Base-by-base conservation (phyloP, 2,329 filamentous ascomycete species). In the Aspergillus sp. region DNA sequence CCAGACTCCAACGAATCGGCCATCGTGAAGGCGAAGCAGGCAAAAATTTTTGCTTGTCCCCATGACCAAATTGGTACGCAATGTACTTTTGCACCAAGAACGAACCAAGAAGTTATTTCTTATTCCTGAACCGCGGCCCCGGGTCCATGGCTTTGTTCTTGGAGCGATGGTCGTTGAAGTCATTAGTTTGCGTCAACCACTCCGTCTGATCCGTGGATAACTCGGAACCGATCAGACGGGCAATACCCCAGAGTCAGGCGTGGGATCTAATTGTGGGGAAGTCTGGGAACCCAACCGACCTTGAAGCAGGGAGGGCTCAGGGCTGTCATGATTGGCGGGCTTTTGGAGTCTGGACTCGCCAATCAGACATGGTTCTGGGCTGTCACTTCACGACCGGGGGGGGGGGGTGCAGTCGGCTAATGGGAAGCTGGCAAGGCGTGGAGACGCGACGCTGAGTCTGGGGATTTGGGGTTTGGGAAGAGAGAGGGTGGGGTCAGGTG, bases 401-500 rank as follows among this genome's bases (percentile, higher is more conserved):
- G n/a, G n/a, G n/a, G n/a, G 22, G 26, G 26, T 30, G 26, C 26
- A 30, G 26, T 11, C 26, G 9, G 26, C 26, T 30, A 30, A 30
- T 30, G 26, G 9, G 26, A 11, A 30, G 26, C 3, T 4, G 26
- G 26, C 4, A 30, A 30, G 26, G 9, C 26, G 26, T 30, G 26
- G 26, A 30, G 26, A 30, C 26, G 26, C 26, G 26, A 30, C 26
- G 11, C 8, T 9, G 3, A 1, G 36, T 39, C 17, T 39, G 36
- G 36, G 17, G 17, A 15, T 39, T 39, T 39, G 36, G n/a, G 18
- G 18, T 43, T 39, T 39, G 5, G 7, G 3, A 12, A 13, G 39
- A n/a, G 2, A 20, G 17, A 18, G 8, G 42, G 42, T 24, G 22
- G 24, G 58, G 59, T 59, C 57, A 61, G 39, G 59, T 59, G 59